Evolutionary conservation across 139 green algal genomes (phyloP).

Genomic region (Axilococcus clingmanii): DNA sequence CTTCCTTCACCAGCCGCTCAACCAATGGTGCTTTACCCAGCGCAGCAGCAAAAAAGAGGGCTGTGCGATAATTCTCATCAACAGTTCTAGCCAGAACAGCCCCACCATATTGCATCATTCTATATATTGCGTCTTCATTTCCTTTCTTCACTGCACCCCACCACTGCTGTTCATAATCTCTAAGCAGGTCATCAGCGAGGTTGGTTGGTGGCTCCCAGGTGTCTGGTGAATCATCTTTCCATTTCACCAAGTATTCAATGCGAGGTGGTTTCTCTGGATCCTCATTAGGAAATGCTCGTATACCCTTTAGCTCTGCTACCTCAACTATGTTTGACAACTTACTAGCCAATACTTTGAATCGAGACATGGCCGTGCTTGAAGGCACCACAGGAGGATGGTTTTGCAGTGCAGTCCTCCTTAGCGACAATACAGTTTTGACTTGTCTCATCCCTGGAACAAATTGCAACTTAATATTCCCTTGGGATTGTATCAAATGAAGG

Average conservation of each 20-base stretch:
- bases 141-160: conserved; percentile 67
- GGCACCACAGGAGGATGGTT: background rate
- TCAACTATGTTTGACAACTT: conserved; percentile 52
- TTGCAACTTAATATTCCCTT: too few relatives aligned
- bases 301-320: conserved; percentile 46
- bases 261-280: conserved; percentile 15
- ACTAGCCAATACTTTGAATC: too few relatives aligned
- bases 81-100: conserved; percentile 51
- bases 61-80: conserved; percentile 67
- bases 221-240: conserved; percentile 46
- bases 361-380: too few relatives aligned
- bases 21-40: conserved; percentile 46
- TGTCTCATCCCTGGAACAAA: too few relatives aligned
- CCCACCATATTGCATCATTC: conserved; percentile 46
- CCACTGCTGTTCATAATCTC: conserved; percentile 77
- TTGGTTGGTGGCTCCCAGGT: conserved; percentile 59
- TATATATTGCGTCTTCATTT: conserved; percentile 42
- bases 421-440: too few relatives aligned
- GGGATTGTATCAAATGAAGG: too few relatives aligned
- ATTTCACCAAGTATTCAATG: conserved; percentile 67
- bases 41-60: conserved; percentile 72
- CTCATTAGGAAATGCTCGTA: conserved; percentile 33
- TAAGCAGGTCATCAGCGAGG: conserved; percentile 70
- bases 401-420: too few relatives aligned
- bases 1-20: conserved; percentile 48